Evolutionary conservation across 2,329 filamentous ascomycete genomes (phyloP), one percentile per base, ranked within the genome.

Genomic region (Arthrobotrys sphaeroides): DNA sequence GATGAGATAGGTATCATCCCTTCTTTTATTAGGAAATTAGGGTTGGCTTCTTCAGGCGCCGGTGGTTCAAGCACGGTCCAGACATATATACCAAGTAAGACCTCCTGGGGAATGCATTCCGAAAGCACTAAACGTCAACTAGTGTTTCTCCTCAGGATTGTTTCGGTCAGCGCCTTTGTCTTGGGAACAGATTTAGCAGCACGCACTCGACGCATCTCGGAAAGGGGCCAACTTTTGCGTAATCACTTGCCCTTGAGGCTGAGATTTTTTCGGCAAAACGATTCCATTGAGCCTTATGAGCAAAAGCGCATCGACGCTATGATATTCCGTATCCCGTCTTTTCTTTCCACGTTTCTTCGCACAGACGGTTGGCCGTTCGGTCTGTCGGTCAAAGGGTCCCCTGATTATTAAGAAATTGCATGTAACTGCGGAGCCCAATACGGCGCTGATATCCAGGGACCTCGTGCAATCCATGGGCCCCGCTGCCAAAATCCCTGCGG

Each of bases 391-490:
- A 22, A 49, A 62, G 55, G 55, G 66, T 62, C 55, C 66, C 66
- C 55, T 70, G 66, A 70, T 70, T 61, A 62, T 53, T 70, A 45
- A 61, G 55, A 70, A 70, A 70, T 70, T 70, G 28, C 40, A 49
- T 61, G 64, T 22, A 43, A 69, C 20, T 33, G 33, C 16, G 55
- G 66, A 61, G 60, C 66, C 66, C 43, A 69, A 62, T 70, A 70
- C 66, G 57, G 55, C 31, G 45, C 36, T 45, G 40, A 45, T 55
- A 55, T 70, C 66, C 66, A 61, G 53, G 55, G 49, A 55, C 49
- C 49, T 38, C 64, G 51, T 67, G 51, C 38, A 67, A 59, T 47
- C 64, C 38, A 57, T 68, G 64, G 64, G 16, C 51, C 40, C 51
- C 65, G 7, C 40, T 31, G 55, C 13, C 51, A 55, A 55, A 55